Conservation (phyloP, 2,329 filamentous ascomycete genomes). For the Allantophomopsis lycopodina region DNA sequence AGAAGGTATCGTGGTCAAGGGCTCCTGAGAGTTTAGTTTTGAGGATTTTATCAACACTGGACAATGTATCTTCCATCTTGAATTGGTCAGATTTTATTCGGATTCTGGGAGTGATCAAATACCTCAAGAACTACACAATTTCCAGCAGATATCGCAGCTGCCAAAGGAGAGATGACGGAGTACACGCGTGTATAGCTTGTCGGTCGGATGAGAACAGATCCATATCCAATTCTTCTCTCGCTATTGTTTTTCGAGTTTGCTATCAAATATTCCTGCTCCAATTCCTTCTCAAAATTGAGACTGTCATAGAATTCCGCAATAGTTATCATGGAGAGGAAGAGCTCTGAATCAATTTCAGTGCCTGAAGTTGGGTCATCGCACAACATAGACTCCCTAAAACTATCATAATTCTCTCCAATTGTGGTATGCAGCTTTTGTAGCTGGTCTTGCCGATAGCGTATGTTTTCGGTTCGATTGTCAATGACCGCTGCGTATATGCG, state of each 20-base stretch:
- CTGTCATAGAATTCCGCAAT: constrained; percentile 24
- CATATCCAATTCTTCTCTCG: constrained; percentile 19
- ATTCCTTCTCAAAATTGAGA: constrained; percentile 22
- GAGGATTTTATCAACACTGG: constrained; percentile 26
- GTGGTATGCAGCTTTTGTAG: constrained; percentile 24
- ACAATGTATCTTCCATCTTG: constrained; percentile 3
- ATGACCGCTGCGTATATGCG: constrained; percentile 21
- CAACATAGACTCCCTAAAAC: constrained; percentile 24
- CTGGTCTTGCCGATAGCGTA: constrained; percentile 30
- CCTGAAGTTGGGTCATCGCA: constrained; percentile 21
- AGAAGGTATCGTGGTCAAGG: constrained; percentile 33
- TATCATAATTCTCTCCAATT: constrained; percentile 5
- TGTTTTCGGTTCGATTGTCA: constrained; percentile 28
- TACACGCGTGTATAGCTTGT: constrained; percentile 32
- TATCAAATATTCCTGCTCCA: constrained; percentile 27
- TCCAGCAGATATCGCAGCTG: constrained; percentile 32
- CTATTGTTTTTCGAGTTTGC: constrained; percentile 23
- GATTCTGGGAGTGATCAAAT: constrained; percentile 3
- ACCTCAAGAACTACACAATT: constrained; percentile 36
- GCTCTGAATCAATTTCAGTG: constrained; percentile 26
- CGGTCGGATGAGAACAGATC: constrained; percentile 33
- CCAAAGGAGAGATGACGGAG: constrained; percentile 26
- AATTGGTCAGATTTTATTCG: not conserved
- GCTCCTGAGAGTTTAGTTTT: constrained; percentile 22
- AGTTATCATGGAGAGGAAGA: constrained; percentile 22